A percentile compares a stretch with the other conserved stretches of the same genome.
Conservation (phyloP, 2,329 filamentous ascomycete genomes). For the Nannizzia gypsea region DNA sequence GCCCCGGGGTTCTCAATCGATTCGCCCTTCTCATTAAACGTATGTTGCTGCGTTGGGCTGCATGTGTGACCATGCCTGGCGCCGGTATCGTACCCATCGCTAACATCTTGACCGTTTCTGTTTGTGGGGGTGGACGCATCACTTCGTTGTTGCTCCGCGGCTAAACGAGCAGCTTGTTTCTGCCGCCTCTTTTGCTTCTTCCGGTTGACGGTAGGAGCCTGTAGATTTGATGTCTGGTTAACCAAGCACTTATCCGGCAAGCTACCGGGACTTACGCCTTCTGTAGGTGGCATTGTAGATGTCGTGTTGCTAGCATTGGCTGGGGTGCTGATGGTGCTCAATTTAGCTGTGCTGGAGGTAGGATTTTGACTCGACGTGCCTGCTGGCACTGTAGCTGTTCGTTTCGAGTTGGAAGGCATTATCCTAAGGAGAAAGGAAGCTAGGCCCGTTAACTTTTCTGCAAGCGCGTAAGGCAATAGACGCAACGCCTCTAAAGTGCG, state of each 20-base stretch:
- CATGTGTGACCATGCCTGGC: slow-evolving; percentile 22
- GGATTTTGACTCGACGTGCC: slow-evolving; percentile 10
- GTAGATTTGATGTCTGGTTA: slow-evolving; percentile 1
- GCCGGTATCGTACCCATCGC: slow-evolving; percentile 8
- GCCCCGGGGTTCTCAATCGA: slow-evolving; percentile 42
- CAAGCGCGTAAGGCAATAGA: not conserved
- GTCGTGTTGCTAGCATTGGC: slow-evolving; percentile 2
- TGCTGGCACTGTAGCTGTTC: slow-evolving; percentile 12
- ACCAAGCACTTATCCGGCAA: not conserved
- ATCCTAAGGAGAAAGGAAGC: not conserved
- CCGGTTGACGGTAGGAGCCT: slow-evolving; percentile 50
- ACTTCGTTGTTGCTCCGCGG: slow-evolving; percentile 40
- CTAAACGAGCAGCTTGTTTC: slow-evolving; percentile 65
- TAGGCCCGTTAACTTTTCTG: not conserved
- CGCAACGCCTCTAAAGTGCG: not conserved
- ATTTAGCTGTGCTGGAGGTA: slow-evolving; percentile 3
- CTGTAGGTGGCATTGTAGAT: not conserved
- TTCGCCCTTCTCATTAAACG: slow-evolving; percentile 13
- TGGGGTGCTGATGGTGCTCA: not conserved
- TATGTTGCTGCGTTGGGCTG: slow-evolving; percentile 9
- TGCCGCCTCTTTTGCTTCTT: slow-evolving; percentile 92
- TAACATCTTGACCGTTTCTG: slow-evolving; percentile 26
- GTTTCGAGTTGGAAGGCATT: slow-evolving; percentile 17
- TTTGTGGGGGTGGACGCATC: slow-evolving; percentile 18
- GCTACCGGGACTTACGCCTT: not conserved